These are phyloP conservation scores for Mycena vitilis DNA, from an alignment of 768 basidiomycete species.

Conservation along the genomic window DNA sequence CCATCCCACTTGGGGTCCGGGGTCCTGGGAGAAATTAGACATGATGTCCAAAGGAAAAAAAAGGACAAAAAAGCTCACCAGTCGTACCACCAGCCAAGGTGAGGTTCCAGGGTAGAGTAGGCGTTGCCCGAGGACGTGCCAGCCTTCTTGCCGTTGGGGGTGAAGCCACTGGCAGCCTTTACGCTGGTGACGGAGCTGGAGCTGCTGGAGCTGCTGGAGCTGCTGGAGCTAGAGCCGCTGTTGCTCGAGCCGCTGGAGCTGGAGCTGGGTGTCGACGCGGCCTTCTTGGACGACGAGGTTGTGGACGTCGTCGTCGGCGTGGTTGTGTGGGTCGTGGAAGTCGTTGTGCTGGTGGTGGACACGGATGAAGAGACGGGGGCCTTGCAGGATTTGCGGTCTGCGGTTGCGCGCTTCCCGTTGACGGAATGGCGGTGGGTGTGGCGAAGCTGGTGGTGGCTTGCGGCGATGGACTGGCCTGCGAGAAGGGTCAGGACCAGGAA, in stretches of 20 bases:
- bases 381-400: slow-evolving; percentile 25
- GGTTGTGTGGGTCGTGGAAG: slow-evolving; percentile 10
- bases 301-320: slow-evolving; percentile 6
- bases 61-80: slow-evolving; percentile 45
- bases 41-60: too few relatives aligned
- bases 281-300: slow-evolving; percentile 8
- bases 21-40: slow-evolving; percentile 41
- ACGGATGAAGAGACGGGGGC: slow-evolving; percentile 11
- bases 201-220: slow-evolving; percentile 8
- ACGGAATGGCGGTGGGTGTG: slow-evolving; percentile 3
- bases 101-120: slow-evolving; percentile 50
- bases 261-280: background rate
- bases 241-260: slow-evolving; percentile 4
- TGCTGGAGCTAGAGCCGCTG: slow-evolving; percentile 1
- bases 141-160: slow-evolving; percentile 58
- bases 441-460: slow-evolving; percentile 4
- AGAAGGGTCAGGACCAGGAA: slow-evolving; percentile 32
- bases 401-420: background rate
- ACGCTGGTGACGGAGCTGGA: slow-evolving; percentile 18
- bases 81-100: slow-evolving; percentile 65
- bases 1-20: slow-evolving; percentile 54
- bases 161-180: slow-evolving; percentile 41
- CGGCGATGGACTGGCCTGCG: slow-evolving; percentile 18
- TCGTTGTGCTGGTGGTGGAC: slow-evolving; percentile 10
- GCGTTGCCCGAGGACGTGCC: slow-evolving; percentile 61